Base-by-base conservation (phyloP, 176 grass and related monocot species). In the Dactylis glomerata region DNA sequence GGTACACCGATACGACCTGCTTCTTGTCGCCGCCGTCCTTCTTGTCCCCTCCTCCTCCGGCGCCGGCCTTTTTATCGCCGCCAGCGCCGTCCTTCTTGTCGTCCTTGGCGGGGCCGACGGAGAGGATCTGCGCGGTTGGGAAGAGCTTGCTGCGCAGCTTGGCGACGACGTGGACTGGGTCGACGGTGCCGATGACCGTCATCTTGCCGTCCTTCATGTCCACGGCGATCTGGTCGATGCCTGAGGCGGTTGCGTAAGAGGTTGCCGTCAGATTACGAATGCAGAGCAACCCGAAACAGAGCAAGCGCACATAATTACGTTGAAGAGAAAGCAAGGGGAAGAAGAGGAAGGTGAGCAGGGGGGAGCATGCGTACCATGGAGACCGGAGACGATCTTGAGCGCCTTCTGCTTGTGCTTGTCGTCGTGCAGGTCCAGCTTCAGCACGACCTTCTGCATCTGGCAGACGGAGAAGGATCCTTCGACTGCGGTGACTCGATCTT, bases 361-460 rank as follows among this genome's bases (percentile, higher is more conserved):
- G n/a, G n/a, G n/a, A 5, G 19, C 30, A 0, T n/a, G 9, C n/a
- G 37, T 86, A 92, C 96, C 96, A 2, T 22, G 46, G 64, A 94
- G 91, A 14, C 28, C 36, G 41, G 96, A 94, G 57, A 94, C 96
- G 0, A 76, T 56, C 47, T 89, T 94, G 77, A 99, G 55, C 41
- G 92, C 96, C 88, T 83, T 96, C 86, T 87, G 75, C 91, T 99
- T 99, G 0, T 92, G 89, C 82, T 64, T 92, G 55, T 91, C 57
- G 68, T 96, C 89, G 82, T 96, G 91, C 79, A 99, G 47, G 85
- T 89, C 84, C 86, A 99, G 73, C 75, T 99, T 94, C 36, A 99
- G 51, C 76, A 99, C 86, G 3, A 94, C 28, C 62, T 95, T 93
- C 92, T 92, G 90, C 62, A 44, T 13, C 4, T 10, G 34, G 41